Percentiles rank a stretch among this genome's conserved stretches.
These are phyloP conservation scores for Botryobasidium botryosum DNA, from an alignment of 768 basidiomycete genomes.

Conservation along the genomic window DNA sequence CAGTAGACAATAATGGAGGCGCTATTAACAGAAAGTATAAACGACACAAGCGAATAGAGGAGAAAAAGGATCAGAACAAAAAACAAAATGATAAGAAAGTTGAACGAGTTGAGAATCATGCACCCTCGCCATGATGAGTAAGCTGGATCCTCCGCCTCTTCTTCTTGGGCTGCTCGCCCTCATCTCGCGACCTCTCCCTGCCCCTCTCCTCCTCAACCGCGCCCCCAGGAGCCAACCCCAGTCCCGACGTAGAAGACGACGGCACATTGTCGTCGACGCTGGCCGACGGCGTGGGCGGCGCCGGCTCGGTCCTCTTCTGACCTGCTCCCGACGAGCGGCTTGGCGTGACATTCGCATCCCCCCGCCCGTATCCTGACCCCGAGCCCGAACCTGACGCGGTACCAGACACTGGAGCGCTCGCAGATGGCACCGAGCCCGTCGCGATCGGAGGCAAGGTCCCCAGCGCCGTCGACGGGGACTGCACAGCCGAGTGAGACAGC, in stretches of 20 bases:
- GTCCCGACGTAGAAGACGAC: constrained; percentile 14
- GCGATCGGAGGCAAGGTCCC: constrained; percentile 22
- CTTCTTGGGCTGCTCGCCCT: constrained; percentile 45
- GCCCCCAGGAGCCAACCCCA: constrained; percentile 14
- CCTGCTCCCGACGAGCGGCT: too few relatives aligned
- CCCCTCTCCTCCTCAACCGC: background rate
- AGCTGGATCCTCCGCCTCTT: constrained; percentile 73
- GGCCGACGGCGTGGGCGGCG: constrained; percentile 19
- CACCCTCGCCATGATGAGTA: constrained; percentile 14
- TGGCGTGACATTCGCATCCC: constrained; percentile 14
- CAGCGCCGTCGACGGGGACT: constrained; percentile 24
- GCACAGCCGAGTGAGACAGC: constrained; percentile 81
- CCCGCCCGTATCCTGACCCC: constrained; percentile 2
- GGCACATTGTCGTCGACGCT: constrained; percentile 15
- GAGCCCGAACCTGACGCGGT: constrained; percentile 12
- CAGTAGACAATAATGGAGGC: too few relatives aligned
- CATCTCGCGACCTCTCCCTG: constrained; percentile 7
- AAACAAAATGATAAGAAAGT: too few relatives aligned
- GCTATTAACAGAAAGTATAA: too few relatives aligned
- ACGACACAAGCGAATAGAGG: too few relatives aligned
- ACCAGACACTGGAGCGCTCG: too few relatives aligned
- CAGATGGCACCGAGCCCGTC: constrained; percentile 24
- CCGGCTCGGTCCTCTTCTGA: constrained; percentile 24
- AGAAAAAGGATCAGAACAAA: too few relatives aligned
- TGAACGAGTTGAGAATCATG: too few relatives aligned